These are phyloP conservation scores for Hirsutella rhossiliensis DNA, from an alignment of 2,329 filamentous ascomycete species.

Conservation along the genomic window DNA sequence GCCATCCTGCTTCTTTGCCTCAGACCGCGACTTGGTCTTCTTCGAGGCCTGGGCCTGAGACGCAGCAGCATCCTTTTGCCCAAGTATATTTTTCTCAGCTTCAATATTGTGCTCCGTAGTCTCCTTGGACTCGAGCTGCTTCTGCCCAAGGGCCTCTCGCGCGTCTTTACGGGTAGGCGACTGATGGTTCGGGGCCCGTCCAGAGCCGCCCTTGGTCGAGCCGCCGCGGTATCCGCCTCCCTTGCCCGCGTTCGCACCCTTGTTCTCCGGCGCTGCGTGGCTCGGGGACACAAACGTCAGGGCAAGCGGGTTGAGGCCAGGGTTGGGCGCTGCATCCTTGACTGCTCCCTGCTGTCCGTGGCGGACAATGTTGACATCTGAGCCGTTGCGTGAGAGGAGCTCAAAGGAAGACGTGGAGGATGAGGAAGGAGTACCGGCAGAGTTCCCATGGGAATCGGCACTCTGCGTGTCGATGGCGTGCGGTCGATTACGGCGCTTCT, in stretches of 20 bases:
- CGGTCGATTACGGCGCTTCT: constrained; percentile 14
- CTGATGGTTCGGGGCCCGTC: not conserved
- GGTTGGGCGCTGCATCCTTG: not conserved
- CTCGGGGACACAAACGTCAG: not conserved
- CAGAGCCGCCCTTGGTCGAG: not conserved
- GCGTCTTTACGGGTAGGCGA: no score
- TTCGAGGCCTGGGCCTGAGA: no score
- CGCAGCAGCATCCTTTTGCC: no score
- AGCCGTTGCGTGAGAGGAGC: not conserved
- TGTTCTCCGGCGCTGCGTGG: not conserved
- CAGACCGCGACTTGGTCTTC: no score
- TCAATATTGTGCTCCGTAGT: no score
- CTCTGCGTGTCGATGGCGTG: not conserved
- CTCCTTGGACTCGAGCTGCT: no score
- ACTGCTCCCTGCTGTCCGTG: not conserved
- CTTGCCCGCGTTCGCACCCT: not conserved
- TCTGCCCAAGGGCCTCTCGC: no score
- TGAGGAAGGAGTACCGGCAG: constrained; percentile 4
- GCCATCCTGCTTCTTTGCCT: not conserved
- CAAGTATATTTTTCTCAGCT: no score
- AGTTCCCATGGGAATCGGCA: not conserved
- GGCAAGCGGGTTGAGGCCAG: constrained; percentile 1
- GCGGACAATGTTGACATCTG: not conserved
- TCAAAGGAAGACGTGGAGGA: not conserved
- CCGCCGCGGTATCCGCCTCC: not conserved